Evolutionary conservation across 2,329 filamentous ascomycete species (phyloP), one percentile per base, ranked within the genome.

Genomic region (Nigrospora sphaerica): DNA sequence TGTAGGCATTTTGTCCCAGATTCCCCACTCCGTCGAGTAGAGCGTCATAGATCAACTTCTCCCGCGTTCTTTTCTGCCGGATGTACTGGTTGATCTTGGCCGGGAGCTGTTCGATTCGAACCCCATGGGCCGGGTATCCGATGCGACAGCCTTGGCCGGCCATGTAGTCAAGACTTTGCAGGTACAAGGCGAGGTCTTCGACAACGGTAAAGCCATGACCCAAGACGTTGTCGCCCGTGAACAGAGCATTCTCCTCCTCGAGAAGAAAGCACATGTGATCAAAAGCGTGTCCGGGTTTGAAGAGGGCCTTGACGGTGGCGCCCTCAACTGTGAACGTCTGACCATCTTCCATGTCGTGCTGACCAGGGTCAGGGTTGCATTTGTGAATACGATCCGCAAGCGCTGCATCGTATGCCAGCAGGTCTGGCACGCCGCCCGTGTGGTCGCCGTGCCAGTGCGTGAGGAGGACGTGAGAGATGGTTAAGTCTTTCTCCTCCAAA

Each of bases 151-250:
- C 7, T 73, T 75, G 5, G 55, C 60, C 38, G 6, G 69, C 63
- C 85, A 90, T 88, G 45, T 67, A 65, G 18, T 75, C 65, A 31
- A 91, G 65, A 45, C 77, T 84, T 7, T 62, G 55, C 55, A 88
- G 69, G 58, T 88, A 90, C 0, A 67, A 62, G 0, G 67, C 67
- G 3, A 88, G 69, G 49, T 88, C 78, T 60, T 88, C 84, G 50
- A 87, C 88, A 0, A 88, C 85, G 7, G 80, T 80, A 3, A 83
- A 88, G 5, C 85, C 85, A 46, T 88, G 83, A 3, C 85, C 85
- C 1, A 89, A 71, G 6, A 88, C 81, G 55, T 87, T 88, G 62
- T 89, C 85, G 4, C 81, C 85, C 0, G 84, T 88, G 62, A 89
- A 87, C 60, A 88, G 74, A 14, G 82, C 80, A 50, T 80, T 72